These are phyloP conservation scores for Curvularia hawaiiensis DNA, from an alignment of 2,329 filamentous ascomycete genomes.

Conservation along the genomic window DNA sequence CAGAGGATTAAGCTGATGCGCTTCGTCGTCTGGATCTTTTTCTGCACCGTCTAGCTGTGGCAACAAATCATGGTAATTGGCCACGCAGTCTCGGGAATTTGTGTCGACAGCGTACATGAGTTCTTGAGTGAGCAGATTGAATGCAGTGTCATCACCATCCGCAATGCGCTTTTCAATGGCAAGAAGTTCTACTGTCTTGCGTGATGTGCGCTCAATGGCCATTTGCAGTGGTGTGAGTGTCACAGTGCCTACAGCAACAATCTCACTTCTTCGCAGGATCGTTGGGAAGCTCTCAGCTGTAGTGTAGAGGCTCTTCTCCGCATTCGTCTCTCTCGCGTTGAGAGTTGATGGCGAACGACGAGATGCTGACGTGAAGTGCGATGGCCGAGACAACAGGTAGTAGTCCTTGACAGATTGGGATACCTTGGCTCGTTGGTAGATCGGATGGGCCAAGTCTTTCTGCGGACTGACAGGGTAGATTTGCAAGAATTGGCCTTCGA, in stretches of 20 bases:
- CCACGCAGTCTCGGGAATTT: slow-evolving; percentile 75
- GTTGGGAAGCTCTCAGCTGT: slow-evolving; percentile 89
- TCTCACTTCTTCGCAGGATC: slow-evolving; percentile 85
- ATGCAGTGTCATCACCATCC: slow-evolving; percentile 73
- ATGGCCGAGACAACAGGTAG: slow-evolving; percentile 77
- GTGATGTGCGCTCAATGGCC: slow-evolving; percentile 86
- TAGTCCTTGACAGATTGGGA: slow-evolving; percentile 86
- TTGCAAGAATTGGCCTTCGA: slow-evolving; percentile 89
- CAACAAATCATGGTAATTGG: slow-evolving; percentile 76
- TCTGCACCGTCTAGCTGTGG: slow-evolving; percentile 53
- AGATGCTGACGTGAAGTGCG: slow-evolving; percentile 76
- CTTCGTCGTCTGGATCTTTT: slow-evolving; percentile 49
- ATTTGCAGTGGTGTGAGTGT: slow-evolving; percentile 78
- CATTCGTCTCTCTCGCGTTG: slow-evolving; percentile 71
- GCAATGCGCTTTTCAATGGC: slow-evolving; percentile 74
- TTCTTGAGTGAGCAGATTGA: slow-evolving; percentile 73
- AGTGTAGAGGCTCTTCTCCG: slow-evolving; percentile 83
- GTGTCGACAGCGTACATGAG: slow-evolving; percentile 78
- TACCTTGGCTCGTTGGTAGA: slow-evolving; percentile 88
- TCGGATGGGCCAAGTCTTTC: slow-evolving; percentile 78
- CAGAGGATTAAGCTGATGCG: slow-evolving; percentile 57
- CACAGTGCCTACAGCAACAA: slow-evolving; percentile 70
- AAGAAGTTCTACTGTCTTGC: slow-evolving; percentile 86
- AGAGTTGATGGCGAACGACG: slow-evolving; percentile 72
- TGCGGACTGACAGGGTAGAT: slow-evolving; percentile 81